Conservation (phyloP, 2,329 filamentous ascomycete genomes). For the Sclerotinia minor region DNA sequence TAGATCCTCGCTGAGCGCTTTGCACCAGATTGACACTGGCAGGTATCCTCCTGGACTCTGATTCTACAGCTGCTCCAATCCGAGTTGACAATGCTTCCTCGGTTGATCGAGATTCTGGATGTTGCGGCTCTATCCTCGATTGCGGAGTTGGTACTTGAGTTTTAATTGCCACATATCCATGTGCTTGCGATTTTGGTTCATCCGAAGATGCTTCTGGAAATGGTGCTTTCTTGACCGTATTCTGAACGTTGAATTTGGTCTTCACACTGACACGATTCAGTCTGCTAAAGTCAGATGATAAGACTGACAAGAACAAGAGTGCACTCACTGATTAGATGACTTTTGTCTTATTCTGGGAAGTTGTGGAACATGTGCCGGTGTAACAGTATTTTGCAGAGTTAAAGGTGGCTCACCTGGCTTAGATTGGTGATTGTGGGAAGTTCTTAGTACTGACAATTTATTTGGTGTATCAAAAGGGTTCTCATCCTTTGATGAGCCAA, state of each 20-base stretch:
- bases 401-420: background rate
- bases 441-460: too few relatives aligned
- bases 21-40: background rate
- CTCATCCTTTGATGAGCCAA: background rate
- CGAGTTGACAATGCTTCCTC: background rate
- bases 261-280: background rate
- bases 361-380: background rate
- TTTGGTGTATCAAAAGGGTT: background rate
- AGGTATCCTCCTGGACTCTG: background rate
- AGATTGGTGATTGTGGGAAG: background rate
- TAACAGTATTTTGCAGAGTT: background rate
- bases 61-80: background rate
- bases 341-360: background rate
- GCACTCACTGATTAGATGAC: background rate
- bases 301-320: background rate
- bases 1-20: background rate
- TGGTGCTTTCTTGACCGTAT: background rate
- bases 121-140: background rate
- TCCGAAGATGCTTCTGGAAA: conserved; percentile 7
- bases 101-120: background rate
- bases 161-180: background rate
- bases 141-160: background rate
- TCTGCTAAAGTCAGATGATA: background rate
- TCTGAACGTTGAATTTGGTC: conserved; percentile 2
- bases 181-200: background rate